phyloP scores from a whole-genome alignment of 257 asterid genomes.

The Handroanthus guayacan region DNA sequence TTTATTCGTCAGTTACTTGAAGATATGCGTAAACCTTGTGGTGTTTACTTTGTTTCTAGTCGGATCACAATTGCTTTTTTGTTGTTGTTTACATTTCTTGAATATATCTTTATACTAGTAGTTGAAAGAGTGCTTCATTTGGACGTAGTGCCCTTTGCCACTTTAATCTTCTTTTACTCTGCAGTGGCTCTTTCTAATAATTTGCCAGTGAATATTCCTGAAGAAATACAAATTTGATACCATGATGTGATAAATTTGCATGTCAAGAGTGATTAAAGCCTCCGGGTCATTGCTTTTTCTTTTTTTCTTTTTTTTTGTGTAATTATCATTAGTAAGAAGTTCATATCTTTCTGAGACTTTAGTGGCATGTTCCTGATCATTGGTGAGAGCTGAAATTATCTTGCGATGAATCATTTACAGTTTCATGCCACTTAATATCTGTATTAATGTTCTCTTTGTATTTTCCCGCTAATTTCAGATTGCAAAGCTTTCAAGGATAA shows the following conservation, averaged over 20 bases:
- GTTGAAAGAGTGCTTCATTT: not conserved
- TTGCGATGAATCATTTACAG: not conserved
- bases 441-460: not conserved
- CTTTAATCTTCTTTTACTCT: not conserved
- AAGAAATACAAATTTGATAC: not conserved
- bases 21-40: not conserved
- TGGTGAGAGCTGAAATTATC: not conserved
- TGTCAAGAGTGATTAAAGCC: not conserved
- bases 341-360: not conserved
- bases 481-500: constrained; percentile 73
- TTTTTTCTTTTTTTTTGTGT: too few relatives aligned
- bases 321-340: not conserved
- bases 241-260: not conserved
- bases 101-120: too few relatives aligned
- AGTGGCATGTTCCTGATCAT: not conserved
- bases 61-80: not conserved
- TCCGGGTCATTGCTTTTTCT: not conserved
- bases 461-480: constrained; percentile 47
- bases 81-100: not conserved
- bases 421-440: not conserved
- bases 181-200: not conserved
- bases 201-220: not conserved
- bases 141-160: not conserved
- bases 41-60: not conserved
- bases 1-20: not conserved